phyloP scores from a whole-genome alignment of 345 rosid genomes.

The Noccaea caerulescens region DNA sequence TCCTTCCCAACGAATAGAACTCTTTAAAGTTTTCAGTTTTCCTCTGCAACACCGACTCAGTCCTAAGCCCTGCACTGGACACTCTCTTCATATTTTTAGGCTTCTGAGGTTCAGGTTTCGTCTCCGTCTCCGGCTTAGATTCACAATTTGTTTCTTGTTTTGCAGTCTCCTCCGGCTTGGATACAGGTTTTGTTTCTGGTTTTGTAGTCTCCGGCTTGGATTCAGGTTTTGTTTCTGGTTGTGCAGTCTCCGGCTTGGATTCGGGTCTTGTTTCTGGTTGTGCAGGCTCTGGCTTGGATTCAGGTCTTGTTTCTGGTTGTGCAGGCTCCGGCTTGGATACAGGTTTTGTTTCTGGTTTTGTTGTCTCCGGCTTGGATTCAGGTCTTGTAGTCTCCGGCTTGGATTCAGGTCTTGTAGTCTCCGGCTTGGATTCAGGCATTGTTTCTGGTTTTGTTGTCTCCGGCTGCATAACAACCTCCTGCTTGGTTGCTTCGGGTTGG shows the following conservation, averaged over 20 bases:
- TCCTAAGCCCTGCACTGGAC: slow-evolving; percentile 72
- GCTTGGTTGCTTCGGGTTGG: slow-evolving; percentile 29
- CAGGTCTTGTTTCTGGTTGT: slow-evolving; percentile 52
- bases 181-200: slow-evolving; percentile 49
- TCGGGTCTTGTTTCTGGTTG: slow-evolving; percentile 42
- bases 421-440: slow-evolving; percentile 52
- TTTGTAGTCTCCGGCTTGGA: slow-evolving; percentile 53
- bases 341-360: slow-evolving; percentile 51
- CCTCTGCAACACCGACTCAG: slow-evolving; percentile 71
- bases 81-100: slow-evolving; percentile 62
- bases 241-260: slow-evolving; percentile 54
- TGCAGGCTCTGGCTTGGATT: slow-evolving; percentile 35
- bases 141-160: slow-evolving; percentile 52
- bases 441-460: slow-evolving; percentile 54
- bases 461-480: slow-evolving; percentile 46
- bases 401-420: slow-evolving; percentile 43
- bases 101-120: slow-evolving; percentile 52
- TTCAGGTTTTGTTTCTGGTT: slow-evolving; percentile 45
- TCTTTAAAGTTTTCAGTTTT: slow-evolving; percentile 80
- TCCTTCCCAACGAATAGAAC: slow-evolving; percentile 69
- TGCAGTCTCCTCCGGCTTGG: slow-evolving; percentile 38
- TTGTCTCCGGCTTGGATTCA: slow-evolving; percentile 53
- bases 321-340: slow-evolving; percentile 36
- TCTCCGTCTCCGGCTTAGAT: slow-evolving; percentile 32
- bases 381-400: slow-evolving; percentile 51